A percentile compares a stretch with the other conserved stretches of the same genome.
phyloP scores from a whole-genome alignment of 228 moss, liverwort and hornwort genomes.

The Sphagnum magellanicum region DNA sequence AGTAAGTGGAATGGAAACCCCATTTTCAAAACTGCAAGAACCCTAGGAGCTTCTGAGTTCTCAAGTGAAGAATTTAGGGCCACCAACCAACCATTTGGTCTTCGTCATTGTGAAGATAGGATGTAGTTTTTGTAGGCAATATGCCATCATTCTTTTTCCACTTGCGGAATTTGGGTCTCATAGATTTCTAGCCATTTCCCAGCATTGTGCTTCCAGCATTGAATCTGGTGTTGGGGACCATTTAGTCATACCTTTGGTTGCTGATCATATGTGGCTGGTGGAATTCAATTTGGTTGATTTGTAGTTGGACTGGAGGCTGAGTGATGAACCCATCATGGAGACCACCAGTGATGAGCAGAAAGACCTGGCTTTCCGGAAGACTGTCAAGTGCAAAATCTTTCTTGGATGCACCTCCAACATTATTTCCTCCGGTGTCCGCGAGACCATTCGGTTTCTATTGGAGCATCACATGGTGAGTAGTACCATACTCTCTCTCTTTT shows the following conservation, averaged over 20 bases:
- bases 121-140: background rate
- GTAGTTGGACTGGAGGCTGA: slow-evolving; percentile 96
- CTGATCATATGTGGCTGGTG: background rate
- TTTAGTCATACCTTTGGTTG: background rate
- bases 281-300: background rate
- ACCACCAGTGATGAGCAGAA: slow-evolving; percentile 55
- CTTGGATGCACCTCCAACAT: slow-evolving; percentile 90
- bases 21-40: background rate
- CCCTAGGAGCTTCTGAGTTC: background rate
- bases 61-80: background rate
- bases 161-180: background rate
- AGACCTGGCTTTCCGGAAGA: slow-evolving; percentile 55
- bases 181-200: background rate
- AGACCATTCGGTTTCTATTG: slow-evolving; percentile 80
- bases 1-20: background rate
- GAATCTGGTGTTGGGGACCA: background rate
- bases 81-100: background rate
- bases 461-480: slow-evolving; percentile 81
- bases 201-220: no score
- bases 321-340: slow-evolving; percentile 69
- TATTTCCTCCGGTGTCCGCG: slow-evolving; percentile 85
- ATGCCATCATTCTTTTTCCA: background rate
- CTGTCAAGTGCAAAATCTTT: slow-evolving; percentile 83
- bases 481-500: background rate
- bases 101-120: background rate